Base-by-base conservation (phyloP, 495 filamentous ascomycete genomes). In the Aspergillus asperescens region DNA sequence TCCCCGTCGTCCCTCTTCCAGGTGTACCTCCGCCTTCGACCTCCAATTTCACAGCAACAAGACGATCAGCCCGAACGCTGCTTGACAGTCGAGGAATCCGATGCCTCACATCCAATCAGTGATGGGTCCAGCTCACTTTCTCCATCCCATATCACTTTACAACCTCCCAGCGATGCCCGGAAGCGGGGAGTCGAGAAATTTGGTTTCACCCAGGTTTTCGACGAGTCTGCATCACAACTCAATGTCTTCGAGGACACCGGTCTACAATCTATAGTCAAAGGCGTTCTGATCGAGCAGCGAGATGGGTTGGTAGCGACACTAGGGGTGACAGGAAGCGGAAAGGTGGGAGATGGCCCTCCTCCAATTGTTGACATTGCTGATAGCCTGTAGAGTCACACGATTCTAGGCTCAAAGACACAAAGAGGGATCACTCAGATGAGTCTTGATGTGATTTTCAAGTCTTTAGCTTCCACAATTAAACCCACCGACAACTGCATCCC, bases 301-400 rank as follows among this genome's bases (percentile, higher is more conserved):
- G 93, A 98, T 79, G 91, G 90, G 15, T 64, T 97, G 59, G 65
- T 98, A 37, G 93, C 93, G 23, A 97, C 93, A 31, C 69, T 98
- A 45, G 93, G 93, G 5, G 93, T 97, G 25, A 96, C 93, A 6
- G 94, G 93, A 15, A 94, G 88, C 55, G 93, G 93, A 61, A 98
- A 98, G 83, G 92, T 95, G 58, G 28, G 77, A 39, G 5, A 16
- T 4, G n/a, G 31, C 7, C 28, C 20, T 5, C 43, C 20, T 35
- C n/a, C n/a, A 29, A 20, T 1, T 16, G 16, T 16, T 32, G 40
- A 18, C 15, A 40, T 50, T 19, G 47, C 60, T 65, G 39, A 62
- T 56, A 41, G 34, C n/a, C 4, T n/a, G 22, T 59, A 97, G 92
- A 91, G 87, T 57, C 90, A 98, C 64, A 98, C 93, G n/a, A 95